Conservation (phyloP, 176 grass and related monocot species). For the Bolboschoenus planiculmis region DNA sequence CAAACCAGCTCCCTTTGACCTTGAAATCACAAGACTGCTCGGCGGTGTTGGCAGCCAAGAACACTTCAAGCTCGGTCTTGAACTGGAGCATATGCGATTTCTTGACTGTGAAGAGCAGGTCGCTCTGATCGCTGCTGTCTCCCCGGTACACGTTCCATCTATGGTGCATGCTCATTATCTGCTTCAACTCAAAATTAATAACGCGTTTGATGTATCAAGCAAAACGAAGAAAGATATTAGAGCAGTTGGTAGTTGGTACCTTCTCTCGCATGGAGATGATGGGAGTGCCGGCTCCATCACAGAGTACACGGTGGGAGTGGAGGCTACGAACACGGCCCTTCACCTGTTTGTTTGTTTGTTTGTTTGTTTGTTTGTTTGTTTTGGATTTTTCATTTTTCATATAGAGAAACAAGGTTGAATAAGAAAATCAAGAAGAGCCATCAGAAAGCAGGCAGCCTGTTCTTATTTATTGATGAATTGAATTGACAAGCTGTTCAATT, state of each 20-base stretch:
- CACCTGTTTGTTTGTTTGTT: conserved; percentile 16
- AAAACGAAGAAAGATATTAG: neutral
- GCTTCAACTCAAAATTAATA: neutral
- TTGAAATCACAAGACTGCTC: conserved; percentile 47
- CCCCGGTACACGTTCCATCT: conserved; percentile 63
- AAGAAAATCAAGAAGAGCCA: neutral
- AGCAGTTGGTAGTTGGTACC: conserved; percentile 7
- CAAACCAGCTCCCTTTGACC: conserved; percentile 63
- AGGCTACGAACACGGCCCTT: conserved; percentile 45
- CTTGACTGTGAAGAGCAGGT: conserved; percentile 51
- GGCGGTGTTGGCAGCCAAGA: conserved; percentile 47
- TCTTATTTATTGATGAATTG: neutral
- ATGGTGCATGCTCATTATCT: conserved; percentile 47
- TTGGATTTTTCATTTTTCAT: neutral
- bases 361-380: neutral
- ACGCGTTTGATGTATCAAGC: neutral
- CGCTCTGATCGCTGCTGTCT: conserved; percentile 31
- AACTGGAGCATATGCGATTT: conserved; percentile 45
- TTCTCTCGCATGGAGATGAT: conserved; percentile 62
- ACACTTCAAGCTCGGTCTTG: conserved; percentile 55
- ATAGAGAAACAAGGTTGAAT: neutral
- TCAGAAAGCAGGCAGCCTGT: too few relatives aligned
- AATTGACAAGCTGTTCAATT: too few relatives aligned
- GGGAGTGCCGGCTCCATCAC: conserved; percentile 37
- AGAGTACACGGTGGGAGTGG: conserved; percentile 42